Conservation (phyloP, 306 rosid species). For the Oemleria cerasiformis region DNA sequence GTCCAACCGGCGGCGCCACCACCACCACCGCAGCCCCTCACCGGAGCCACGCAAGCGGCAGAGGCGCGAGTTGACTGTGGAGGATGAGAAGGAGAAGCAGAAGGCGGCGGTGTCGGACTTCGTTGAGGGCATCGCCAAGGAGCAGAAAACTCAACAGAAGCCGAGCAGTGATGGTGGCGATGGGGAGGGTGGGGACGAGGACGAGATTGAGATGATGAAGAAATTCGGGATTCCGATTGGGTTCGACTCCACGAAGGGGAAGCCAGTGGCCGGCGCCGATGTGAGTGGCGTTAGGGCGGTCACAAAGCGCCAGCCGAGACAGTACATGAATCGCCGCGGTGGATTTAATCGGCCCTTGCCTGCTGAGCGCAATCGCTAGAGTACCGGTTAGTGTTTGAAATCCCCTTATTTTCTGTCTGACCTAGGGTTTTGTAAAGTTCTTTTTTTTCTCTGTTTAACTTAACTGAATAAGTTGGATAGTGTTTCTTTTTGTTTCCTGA, state of each 20-base stretch:
- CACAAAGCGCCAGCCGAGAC: conserved; percentile 87
- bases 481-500: neutral
- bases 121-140: conserved; percentile 72
- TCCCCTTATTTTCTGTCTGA: neutral
- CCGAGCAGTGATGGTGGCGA: conserved; percentile 21
- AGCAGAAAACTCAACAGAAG: conserved; percentile 56
- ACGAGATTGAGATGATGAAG: conserved; percentile 96
- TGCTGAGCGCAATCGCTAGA: conserved; percentile 80
- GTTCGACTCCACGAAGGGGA: conserved; percentile 89
- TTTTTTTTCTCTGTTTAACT: neutral
- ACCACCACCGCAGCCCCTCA: conserved; percentile 64
- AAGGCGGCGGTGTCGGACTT: conserved; percentile 72
- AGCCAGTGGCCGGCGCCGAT: conserved; percentile 84
- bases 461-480: neutral
- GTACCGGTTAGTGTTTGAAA: conserved; percentile 30
- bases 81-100: conserved; percentile 59
- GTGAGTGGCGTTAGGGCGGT: conserved; percentile 83
- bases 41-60: conserved; percentile 76
- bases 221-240: conserved; percentile 82
- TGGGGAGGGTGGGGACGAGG: conserved; percentile 46
- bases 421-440: neutral
- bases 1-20: conserved; percentile 57
- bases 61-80: conserved; percentile 49
- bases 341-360: conserved; percentile 99
- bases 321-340: conserved; percentile 97